Evolutionary conservation across 345 rosid genomes (phyloP).

Genomic region (Lepidium africanum): DNA sequence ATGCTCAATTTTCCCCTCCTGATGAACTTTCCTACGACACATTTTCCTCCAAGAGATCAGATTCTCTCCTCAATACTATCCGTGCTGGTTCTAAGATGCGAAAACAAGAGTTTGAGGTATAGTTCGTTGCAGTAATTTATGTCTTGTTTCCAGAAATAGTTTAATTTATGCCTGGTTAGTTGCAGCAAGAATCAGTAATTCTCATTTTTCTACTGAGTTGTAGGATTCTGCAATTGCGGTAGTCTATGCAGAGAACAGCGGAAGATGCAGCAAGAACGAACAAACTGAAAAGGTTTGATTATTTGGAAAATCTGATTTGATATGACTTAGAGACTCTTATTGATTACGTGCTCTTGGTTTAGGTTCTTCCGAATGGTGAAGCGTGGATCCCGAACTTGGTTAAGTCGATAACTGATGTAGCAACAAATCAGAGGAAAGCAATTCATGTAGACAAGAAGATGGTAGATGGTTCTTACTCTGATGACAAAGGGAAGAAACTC

Average conservation of each 20-base stretch:
- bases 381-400: slow-evolving; percentile 68
- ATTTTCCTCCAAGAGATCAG: slow-evolving; percentile 59
- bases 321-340: not conserved
- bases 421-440: slow-evolving; percentile 52
- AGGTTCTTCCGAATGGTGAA: slow-evolving; percentile 66
- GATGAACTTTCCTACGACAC: slow-evolving; percentile 61
- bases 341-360: not conserved
- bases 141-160: not conserved
- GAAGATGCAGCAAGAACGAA: slow-evolving; percentile 81
- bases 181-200: not conserved
- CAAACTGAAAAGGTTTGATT: slow-evolving; percentile 57
- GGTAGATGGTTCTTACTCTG: slow-evolving; percentile 63
- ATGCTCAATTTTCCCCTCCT: slow-evolving; percentile 80
- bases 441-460: slow-evolving; percentile 58
- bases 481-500: slow-evolving; percentile 53
- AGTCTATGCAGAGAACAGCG: slow-evolving; percentile 73
- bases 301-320: not conserved
- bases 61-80: slow-evolving; percentile 57
- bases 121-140: not conserved
- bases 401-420: slow-evolving; percentile 48
- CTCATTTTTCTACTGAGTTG: slow-evolving; percentile 14
- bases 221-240: slow-evolving; percentile 47
- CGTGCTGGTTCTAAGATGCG: slow-evolving; percentile 47
- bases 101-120: slow-evolving; percentile 54
- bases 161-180: not conserved